Conservation (phyloP, 345 rosid genomes). For the Salix brachista region DNA sequence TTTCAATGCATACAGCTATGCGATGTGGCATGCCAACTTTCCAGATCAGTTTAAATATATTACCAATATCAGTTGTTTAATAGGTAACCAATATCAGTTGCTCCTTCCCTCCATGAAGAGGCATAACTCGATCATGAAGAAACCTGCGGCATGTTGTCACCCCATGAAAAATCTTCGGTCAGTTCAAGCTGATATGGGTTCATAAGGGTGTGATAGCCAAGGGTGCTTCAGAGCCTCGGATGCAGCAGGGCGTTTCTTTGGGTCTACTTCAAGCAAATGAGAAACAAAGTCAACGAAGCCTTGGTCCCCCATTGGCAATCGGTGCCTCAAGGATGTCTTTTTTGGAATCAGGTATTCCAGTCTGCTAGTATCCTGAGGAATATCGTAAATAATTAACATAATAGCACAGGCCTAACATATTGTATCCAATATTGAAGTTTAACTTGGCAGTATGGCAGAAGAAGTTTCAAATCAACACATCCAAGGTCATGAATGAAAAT, state of each 20-base stretch:
- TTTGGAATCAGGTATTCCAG: constrained; percentile 88
- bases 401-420: neutral
- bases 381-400: neutral
- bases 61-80: constrained; percentile 15
- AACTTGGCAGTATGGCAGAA: too few relatives aligned
- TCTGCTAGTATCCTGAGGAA: constrained; percentile 71
- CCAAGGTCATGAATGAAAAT: too few relatives aligned
- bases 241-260: constrained; percentile 89
- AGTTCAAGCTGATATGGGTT: constrained; percentile 76
- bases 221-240: constrained; percentile 87
- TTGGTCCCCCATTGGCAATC: constrained; percentile 97
- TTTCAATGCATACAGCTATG: constrained; percentile 25
- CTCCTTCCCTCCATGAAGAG: constrained; percentile 20
- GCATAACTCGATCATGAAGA: neutral
- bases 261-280: constrained; percentile 86
- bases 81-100: constrained; percentile 15
- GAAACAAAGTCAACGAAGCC: constrained; percentile 84
- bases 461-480: too few relatives aligned
- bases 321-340: constrained; percentile 80
- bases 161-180: constrained; percentile 5
- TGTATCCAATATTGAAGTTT: neutral
- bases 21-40: constrained; percentile 8
- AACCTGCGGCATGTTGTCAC: constrained; percentile 6
- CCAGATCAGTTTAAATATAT: constrained; percentile 11
- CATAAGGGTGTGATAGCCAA: constrained; percentile 84